These are phyloP conservation scores for Fusarium metavorans DNA, from an alignment of 2,329 filamentous ascomycete species.

Conservation along the genomic window DNA sequence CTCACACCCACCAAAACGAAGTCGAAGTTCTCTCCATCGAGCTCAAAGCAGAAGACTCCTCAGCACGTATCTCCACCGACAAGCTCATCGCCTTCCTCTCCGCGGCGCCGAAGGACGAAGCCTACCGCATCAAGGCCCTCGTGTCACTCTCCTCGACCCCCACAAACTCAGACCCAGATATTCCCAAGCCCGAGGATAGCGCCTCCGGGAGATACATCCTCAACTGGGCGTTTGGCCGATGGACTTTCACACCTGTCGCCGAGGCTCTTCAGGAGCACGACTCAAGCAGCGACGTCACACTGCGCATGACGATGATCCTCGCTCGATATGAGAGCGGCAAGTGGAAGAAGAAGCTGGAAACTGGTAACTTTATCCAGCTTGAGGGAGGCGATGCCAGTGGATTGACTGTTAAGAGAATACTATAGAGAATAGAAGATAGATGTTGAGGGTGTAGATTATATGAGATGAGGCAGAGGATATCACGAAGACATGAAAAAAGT, in stretches of 20 bases:
- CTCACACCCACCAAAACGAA: conserved; percentile 78
- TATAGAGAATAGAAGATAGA: conserved; percentile 47
- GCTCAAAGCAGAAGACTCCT: conserved; percentile 60
- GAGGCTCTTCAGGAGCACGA: conserved; percentile 61
- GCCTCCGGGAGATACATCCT: conserved; percentile 78
- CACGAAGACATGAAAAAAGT: conserved; percentile 35
- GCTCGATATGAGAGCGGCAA: conserved; percentile 79
- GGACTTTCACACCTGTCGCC: conserved; percentile 81
- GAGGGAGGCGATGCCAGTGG: conserved; percentile 59
- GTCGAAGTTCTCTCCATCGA: conserved; percentile 92
- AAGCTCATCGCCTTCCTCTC: conserved; percentile 76
- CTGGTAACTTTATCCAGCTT: conserved; percentile 64
- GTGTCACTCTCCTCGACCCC: conserved; percentile 62
- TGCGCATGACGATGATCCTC: conserved; percentile 82
- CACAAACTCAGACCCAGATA: conserved; percentile 63
- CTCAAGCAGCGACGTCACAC: conserved; percentile 64
- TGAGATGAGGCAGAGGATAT: neutral
- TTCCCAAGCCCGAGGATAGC: conserved; percentile 48
- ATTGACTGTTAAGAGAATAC: conserved; percentile 64
- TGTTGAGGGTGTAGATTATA: conserved; percentile 24
- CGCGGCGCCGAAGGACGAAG: conserved; percentile 87
- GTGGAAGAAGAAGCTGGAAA: conserved; percentile 81
- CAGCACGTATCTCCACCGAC: conserved; percentile 64
- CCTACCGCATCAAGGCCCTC: conserved; percentile 91
- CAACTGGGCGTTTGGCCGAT: conserved; percentile 98